A percentile compares a stretch with the other conserved stretches of the same genome.
These are phyloP conservation scores for Pueraria montana DNA, from an alignment of 306 rosid species.

Conservation along the genomic window DNA sequence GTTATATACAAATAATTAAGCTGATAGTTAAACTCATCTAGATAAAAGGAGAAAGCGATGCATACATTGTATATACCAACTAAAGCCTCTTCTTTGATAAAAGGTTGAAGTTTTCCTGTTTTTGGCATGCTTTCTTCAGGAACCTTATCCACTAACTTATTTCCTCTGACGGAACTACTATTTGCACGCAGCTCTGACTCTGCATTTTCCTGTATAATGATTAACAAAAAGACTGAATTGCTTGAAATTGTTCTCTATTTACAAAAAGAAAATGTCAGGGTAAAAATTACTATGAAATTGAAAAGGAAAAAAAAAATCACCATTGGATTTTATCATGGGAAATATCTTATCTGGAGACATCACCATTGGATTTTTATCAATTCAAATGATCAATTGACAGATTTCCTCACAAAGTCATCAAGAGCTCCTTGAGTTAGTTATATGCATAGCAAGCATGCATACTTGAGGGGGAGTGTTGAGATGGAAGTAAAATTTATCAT, in stretches of 20 bases:
- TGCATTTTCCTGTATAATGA: slow-evolving; percentile 76
- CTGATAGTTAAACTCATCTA: slow-evolving; percentile 27
- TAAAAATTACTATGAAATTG: slow-evolving; percentile 16
- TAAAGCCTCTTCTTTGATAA: slow-evolving; percentile 82
- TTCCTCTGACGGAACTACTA: slow-evolving; percentile 87
- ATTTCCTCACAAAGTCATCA: neutral
- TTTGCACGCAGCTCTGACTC: slow-evolving; percentile 97
- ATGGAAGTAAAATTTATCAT: neutral
- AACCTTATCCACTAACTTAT: slow-evolving; percentile 58
- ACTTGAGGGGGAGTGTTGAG: neutral
- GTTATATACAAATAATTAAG: slow-evolving; percentile 46
- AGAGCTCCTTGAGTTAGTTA: neutral
- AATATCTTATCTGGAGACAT: neutral
- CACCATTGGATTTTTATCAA: neutral
- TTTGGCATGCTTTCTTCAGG: slow-evolving; percentile 65
- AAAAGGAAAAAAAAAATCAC: neutral
- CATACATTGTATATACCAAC: slow-evolving; percentile 81
- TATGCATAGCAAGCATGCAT: neutral
- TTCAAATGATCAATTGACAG: neutral
- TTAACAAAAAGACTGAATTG: slow-evolving; percentile 44
- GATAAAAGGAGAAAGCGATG: slow-evolving; percentile 39
- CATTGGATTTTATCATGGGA: neutral
- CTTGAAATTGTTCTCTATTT: slow-evolving; percentile 28
- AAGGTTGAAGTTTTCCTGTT: slow-evolving; percentile 70
- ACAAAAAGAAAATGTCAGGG: neutral